Evolutionary conservation across 208 protist species (phyloP).

Genomic region (Acanthamoeba pearcei): DNA sequence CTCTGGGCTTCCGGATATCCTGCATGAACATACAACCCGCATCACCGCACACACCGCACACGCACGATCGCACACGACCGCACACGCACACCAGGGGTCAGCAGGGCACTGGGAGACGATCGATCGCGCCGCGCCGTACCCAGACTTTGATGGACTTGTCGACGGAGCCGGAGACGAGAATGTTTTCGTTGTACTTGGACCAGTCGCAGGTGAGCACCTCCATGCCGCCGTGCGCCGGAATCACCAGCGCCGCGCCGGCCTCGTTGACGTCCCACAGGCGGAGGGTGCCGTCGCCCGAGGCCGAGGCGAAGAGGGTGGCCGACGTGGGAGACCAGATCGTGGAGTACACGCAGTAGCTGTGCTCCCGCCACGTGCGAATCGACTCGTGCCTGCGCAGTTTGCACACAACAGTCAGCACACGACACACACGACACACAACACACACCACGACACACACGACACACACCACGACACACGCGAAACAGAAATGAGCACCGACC

Average conservation of each 20-base stretch:
- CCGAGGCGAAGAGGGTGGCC: slow-evolving; percentile 82
- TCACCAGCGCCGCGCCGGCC: slow-evolving; percentile 68
- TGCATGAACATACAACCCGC: not conserved
- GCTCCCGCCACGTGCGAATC: slow-evolving; percentile 83
- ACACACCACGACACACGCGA: not conserved
- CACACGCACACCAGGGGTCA: too few relatives aligned
- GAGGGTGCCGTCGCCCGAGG: slow-evolving; percentile 81
- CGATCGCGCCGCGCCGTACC: slow-evolving; percentile 58
- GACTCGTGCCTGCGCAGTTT: slow-evolving; percentile 62
- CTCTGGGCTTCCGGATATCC: slow-evolving; percentile 82
- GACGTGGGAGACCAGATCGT: slow-evolving; percentile 85
- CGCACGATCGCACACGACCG: not conserved
- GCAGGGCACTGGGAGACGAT: too few relatives aligned
- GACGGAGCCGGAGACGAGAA: slow-evolving; percentile 85
- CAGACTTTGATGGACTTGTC: slow-evolving; percentile 87
- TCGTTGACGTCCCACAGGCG: slow-evolving; percentile 86
- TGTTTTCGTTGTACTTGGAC: slow-evolving; percentile 87
- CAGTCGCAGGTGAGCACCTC: slow-evolving; percentile 87
- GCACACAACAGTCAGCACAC: not conserved
- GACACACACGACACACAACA: not conserved
- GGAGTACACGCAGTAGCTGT: slow-evolving; percentile 85
- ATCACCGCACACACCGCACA: not conserved
- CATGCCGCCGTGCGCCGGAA: slow-evolving; percentile 80
- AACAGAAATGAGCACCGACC: not conserved
- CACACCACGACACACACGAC: not conserved